Evolutionary conservation across 2,329 filamentous ascomycete species (phyloP), one percentile per base, ranked within the genome.

Genomic region (Cladophialophora yegresii): DNA sequence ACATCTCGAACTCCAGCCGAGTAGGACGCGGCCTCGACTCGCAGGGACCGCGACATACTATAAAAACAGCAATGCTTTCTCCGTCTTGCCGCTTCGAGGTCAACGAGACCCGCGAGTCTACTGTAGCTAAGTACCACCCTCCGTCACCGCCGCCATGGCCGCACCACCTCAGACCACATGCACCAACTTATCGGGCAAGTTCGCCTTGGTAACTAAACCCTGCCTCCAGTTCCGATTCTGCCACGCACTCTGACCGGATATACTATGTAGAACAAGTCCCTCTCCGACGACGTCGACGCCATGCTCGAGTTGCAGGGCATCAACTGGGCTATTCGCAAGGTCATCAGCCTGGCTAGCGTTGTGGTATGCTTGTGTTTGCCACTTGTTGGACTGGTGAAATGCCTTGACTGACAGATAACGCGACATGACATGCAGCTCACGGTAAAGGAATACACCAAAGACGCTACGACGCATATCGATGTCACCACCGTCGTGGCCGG

Each of bases 401-500:
- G 82, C 78, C 50, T 53, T 20, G 36, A 43, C 54, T 40, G n/a
- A 58, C 6, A 3, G 26, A 10, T 26, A n/a, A 54, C 51, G 12
- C 4, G 9, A 16, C 47, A 10, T n/a, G n/a, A n/a, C n/a, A n/a
- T n/a, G n/a, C 47, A 69, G 67, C 61, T 68, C 64, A 69, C 64
- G n/a, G 60, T 70, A 56, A 76, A 84, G 69, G 82, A 80, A 74
- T 73, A 74, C 30, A 78, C 79, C 63, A 72, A 79, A 61, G 77
- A 82, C 36, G 73, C 73, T 26, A 73, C 83, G 64, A 79, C 81
- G 63, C 86, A 89, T 79, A 84, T 95, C 77, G 84, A 90, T 77
- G 87, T 92, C 73, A 84, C 86, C 63, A 91, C 96, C 79, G 80
- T 84, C 54, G 81, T 85, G 43, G 90, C 89, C 8, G 91, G 87